Base-by-base conservation (phyloP, 2,329 filamentous ascomycete species). In the Pseudophaeomoniella oleicola region DNA sequence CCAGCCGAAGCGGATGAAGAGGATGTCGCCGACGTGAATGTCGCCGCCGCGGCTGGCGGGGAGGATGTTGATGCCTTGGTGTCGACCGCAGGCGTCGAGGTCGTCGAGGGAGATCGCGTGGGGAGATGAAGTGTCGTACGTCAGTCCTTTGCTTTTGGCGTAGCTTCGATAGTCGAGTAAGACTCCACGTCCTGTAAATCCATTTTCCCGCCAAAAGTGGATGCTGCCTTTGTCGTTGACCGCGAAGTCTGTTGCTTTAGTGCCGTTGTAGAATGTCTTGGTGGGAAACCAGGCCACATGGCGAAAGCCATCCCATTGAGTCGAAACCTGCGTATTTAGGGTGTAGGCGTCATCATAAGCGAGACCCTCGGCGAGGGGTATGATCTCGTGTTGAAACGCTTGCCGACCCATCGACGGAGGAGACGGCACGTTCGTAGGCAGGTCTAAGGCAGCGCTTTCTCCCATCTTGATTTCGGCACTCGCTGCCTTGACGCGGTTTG, bases 1-100 rank as follows among this genome's bases (percentile, higher is more conserved):
- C 45, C 69, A 72, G 0, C 79, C 78, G 2, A 70, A 75, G 13
- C 78, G 66, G 14, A 84, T 52, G 32, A 83, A 62, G 9, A 84
- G 61, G 37, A 84, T 71, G 42, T 83, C 78, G 4, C 78, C 79
- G 2, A 66, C 54, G 40, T 63, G 63, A 45, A 74, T 64, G 41
- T 71, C 65, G 30, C 69, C 69, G 16, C 70, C 70, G 43, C 71
- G 63, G 0, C 61, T 51, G 3, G 59, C 57, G 0, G 71, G 67
- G 0, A 63, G 67, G 47, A 82, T 76, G 41, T 78, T 69, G 16
- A 81, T 59, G 0, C 70, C 69, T 44, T 81, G 74, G 22, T 67
- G 58, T 19, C 58, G 59, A 0, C 74, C 79, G 19, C 74, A 72
- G 5, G 66, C 62, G 37, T 71, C 67, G 0, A 85, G 62, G 0